Percentiles rank a stretch among this genome's conserved stretches.
These are phyloP conservation scores for Strigomonas culicis DNA, from an alignment of 208 protist genomes.

Conservation along the genomic window DNA sequence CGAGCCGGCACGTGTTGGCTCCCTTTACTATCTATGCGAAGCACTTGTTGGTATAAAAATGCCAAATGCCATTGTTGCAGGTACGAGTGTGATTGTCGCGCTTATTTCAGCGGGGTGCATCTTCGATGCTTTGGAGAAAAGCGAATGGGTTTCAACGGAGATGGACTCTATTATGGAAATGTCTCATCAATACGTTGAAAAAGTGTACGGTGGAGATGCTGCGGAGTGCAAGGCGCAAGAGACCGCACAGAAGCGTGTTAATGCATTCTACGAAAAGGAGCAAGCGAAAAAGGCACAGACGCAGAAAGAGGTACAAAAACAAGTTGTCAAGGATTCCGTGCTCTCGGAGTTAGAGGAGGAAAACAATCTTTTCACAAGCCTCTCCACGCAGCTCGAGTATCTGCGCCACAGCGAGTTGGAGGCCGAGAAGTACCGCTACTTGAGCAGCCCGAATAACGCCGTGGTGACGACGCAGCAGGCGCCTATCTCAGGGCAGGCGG, in stretches of 20 bases:
- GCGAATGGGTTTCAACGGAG: slow-evolving; percentile 11
- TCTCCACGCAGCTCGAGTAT: slow-evolving; percentile 43
- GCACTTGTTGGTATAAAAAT: slow-evolving; percentile 16
- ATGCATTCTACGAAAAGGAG: slow-evolving; percentile 8
- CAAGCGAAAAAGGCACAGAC: not conserved
- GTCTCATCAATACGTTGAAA: slow-evolving; percentile 29
- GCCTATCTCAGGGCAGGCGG: not conserved
- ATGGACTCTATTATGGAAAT: slow-evolving; percentile 22
- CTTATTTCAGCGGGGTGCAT: slow-evolving; percentile 12
- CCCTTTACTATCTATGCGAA: slow-evolving; percentile 28
- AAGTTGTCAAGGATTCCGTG: too few species aligned
- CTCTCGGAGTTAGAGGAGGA: slow-evolving; percentile 12
- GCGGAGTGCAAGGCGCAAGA: slow-evolving; percentile 36
- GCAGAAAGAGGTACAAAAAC: not conserved
- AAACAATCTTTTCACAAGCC: slow-evolving; percentile 55
- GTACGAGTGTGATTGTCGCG: slow-evolving; percentile 24
- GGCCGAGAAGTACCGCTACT: slow-evolving; percentile 24
- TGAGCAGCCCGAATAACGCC: slow-evolving; percentile 14
- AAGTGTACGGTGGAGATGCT: slow-evolving; percentile 20
- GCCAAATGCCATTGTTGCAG: slow-evolving; percentile 18
- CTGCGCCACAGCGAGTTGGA: slow-evolving; percentile 28
- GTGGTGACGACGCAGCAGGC: not conserved
- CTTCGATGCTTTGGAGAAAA: slow-evolving; percentile 17
- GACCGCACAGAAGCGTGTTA: slow-evolving; percentile 26
- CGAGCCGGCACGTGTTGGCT: slow-evolving; percentile 14